phyloP scores from a whole-genome alignment of 495 filamentous ascomycete species.

The Lepidopterella palustris region DNA sequence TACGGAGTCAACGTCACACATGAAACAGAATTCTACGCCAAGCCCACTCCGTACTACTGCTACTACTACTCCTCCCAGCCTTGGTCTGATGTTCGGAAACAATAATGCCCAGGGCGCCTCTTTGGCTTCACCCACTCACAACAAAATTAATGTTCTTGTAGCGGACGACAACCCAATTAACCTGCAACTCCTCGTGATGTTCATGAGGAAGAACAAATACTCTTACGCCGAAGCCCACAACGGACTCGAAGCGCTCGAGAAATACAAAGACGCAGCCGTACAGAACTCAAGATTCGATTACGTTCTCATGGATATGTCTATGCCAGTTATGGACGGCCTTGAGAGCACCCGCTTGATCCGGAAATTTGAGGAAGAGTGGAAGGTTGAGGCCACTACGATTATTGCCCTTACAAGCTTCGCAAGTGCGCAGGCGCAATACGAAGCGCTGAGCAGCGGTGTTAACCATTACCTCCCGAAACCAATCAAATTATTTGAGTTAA shows the following conservation, averaged over 20 bases:
- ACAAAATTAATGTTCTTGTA: slow-evolving; percentile 8
- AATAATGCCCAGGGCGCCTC: neutral
- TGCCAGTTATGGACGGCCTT: slow-evolving; percentile 32
- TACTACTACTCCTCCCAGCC: no score
- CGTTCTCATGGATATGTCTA: slow-evolving; percentile 30
- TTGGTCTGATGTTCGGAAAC: neutral
- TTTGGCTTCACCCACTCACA: neutral
- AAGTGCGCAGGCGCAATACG: slow-evolving; percentile 14
- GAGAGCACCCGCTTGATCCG: slow-evolving; percentile 19
- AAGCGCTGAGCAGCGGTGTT: slow-evolving; percentile 20
- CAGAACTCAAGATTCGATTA: slow-evolving; percentile 8
- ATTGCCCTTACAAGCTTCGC: slow-evolving; percentile 23
- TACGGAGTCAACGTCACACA: no score
- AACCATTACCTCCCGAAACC: slow-evolving; percentile 25
- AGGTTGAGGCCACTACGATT: slow-evolving; percentile 3
- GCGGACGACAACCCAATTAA: slow-evolving; percentile 25
- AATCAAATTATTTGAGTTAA: slow-evolving; percentile 15
- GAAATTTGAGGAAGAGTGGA: slow-evolving; percentile 12
- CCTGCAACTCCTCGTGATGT: slow-evolving; percentile 18
- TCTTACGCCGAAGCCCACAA: slow-evolving; percentile 22
- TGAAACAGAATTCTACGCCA: no score
- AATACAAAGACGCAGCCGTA: slow-evolving; percentile 5
- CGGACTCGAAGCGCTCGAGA: slow-evolving; percentile 26
- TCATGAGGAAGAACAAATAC: slow-evolving; percentile 13
- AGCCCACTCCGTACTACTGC: no score